phyloP scores from a whole-genome alignment of 805 yeast genomes.

The Suhomyces prunicola region DNA sequence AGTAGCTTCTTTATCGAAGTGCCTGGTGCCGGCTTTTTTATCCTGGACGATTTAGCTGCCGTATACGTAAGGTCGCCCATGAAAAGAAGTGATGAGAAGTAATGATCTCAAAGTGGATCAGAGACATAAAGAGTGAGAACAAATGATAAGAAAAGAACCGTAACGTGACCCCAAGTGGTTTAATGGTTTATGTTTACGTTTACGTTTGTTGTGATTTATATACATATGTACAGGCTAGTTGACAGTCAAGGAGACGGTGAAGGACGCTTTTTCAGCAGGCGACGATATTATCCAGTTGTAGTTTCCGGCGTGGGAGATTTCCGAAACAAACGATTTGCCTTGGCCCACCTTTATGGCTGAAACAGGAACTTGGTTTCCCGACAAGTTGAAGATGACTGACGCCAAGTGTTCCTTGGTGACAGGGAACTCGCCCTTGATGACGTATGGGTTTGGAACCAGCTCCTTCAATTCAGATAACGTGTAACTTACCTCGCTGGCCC shows the following conservation, averaged over 20 bases:
- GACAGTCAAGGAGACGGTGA: slow-evolving; percentile 15
- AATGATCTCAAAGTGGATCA: too few species aligned
- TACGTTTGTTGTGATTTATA: neutral
- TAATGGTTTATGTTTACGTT: too few species aligned
- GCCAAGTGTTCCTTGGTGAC: slow-evolving; percentile 25
- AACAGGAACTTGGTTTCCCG: slow-evolving; percentile 32
- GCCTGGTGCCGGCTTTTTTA: slow-evolving; percentile 18
- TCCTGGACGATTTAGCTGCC: slow-evolving; percentile 39
- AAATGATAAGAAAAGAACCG: neutral
- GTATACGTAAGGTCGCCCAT: slow-evolving; percentile 27
- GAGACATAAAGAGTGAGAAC: neutral
- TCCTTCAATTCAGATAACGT: slow-evolving; percentile 32
- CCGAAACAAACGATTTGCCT: slow-evolving; percentile 11
- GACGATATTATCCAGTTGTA: slow-evolving; percentile 26
- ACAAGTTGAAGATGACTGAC: slow-evolving; percentile 21
- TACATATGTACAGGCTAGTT: slow-evolving; percentile 8
- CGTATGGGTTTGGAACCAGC: slow-evolving; percentile 23
- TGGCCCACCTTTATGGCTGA: slow-evolving; percentile 18
- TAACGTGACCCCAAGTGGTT: too few species aligned
- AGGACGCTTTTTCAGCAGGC: slow-evolving; percentile 22
- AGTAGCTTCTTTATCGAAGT: slow-evolving; percentile 26
- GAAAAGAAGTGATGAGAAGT: neutral
- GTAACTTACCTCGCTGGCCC: slow-evolving; percentile 17
- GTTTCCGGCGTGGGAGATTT: slow-evolving; percentile 23
- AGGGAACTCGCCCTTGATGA: slow-evolving; percentile 23